Base-by-base conservation (phyloP, 148 eudicot genomes). In the Silene uniflora region DNA sequence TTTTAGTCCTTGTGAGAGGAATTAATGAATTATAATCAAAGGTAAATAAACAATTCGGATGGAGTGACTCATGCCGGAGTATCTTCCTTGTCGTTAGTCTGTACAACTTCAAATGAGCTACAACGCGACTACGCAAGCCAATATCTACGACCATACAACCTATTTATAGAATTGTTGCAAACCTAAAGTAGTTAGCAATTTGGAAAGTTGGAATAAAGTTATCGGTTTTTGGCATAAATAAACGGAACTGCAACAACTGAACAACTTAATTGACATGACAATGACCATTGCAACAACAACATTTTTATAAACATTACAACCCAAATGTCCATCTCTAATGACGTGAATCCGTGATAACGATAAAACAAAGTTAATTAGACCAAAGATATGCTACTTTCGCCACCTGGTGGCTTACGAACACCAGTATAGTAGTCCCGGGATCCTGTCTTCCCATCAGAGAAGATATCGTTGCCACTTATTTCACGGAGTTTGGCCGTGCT, bases 351-450 rank as follows among this genome's bases (percentile, higher is more conserved):
- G 18, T 32, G 63, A 72, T 72, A 22, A 74, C 46, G 66, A 72
- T 56, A 9, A 56, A 71, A 71, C 62, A 60, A 75, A 72, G 19
- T 58, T 65, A 68, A 75, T 84, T 86, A 93, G 60, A 93, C 94
- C 90, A 93, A 80, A 10, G 94, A 89, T 63, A 93, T 93, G 88
- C 95, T 93, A 88, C 98, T 93, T 84, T 92, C 92, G 0, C 98
- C 97, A 52, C 98, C 98, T 0, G 98, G 98, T 32, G 98, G 98
- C 89, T 93, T 93, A 29, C 98, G 97, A 0, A 93, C 97, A 27
- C 98, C 98, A 4, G 88, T 95, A 69, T 89, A 84, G 82, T 88
- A 90, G 77, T 90, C 98, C 44, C 98, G 87, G 6, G 95, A 86
- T 63, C 91, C 98, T 25, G 64, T 87, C 80, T 93, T 93, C 76